A percentile compares a stretch with the other conserved stretches of the same genome.
phyloP scores from a whole-genome alignment of 306 rosid species.

The Malus domestica region ASM211411v1 NC_041804.1:10722001-10722500 shows the following conservation, averaged over 20 bases:
- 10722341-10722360: not conserved
- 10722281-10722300: not conserved
- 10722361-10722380: constrained; percentile 62
- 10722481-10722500: constrained; percentile 8
- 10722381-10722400: constrained; percentile 57
- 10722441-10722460: not conserved
- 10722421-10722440: constrained; percentile 40
- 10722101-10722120: not conserved
- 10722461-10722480: not conserved
- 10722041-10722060: constrained; percentile 1
- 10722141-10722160: not conserved
- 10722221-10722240: not conserved
- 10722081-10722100: not conserved
- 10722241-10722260: not conserved
- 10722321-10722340: not conserved
- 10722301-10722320: not conserved
- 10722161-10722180: not conserved
- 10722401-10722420: constrained; percentile 33
- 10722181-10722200: constrained; percentile 2
- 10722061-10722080: not conserved
- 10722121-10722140: not conserved
- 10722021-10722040: constrained; percentile 6
- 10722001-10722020: constrained; percentile 20
- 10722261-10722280: not conserved
- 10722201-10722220: not conserved